Evolutionary conservation across 2,329 filamentous ascomycete species (phyloP), one percentile per base, ranked within the genome.

Genomic region (Alternaria rosae): DNA sequence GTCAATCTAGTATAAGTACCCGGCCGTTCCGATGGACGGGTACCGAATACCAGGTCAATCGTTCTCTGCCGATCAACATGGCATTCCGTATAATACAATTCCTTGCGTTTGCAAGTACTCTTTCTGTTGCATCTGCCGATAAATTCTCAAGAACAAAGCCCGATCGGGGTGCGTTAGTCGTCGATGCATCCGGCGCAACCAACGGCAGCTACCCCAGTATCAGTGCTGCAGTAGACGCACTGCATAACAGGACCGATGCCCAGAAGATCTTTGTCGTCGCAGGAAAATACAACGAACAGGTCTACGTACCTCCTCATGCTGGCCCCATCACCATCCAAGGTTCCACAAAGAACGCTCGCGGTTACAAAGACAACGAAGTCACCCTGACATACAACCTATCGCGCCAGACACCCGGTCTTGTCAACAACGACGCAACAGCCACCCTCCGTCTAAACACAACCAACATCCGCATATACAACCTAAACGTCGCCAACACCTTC

Each of bases 211-310:
- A 64, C 50, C 48, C 42, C 11, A 71, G 54, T 26, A 62, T 71
- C 47, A 65, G 68, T 51, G 57, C 59, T 10, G 69, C 68, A 21
- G 63, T 71, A 15, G 50, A n/a, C 15, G 59, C 47, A 8, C 54
- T 71, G 8, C 48, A 53, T 3, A 68, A 71, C 42, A 62, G 25
- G 3, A 65, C 57, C 7, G 32, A 55, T 4, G 42, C 64, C 1
- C 66, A 71, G 17, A 65, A 62, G 9, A 87, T 90, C 76, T 90
- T 89, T 77, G 85, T 90, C 73, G 74, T 85, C 65, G 73, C 82
- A 3, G 87, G 87, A 6, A 85, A 82, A 32, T 89, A 89, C 79
- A 74, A 73, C 1, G 86, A 88, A 71, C 86, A 88, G 69, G 85
- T 88, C 26, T 83, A 83, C 64, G 80, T 89, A 41, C 76, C 81